phyloP scores from a whole-genome alignment of 2,329 filamentous ascomycete species.

The Cladophialophora carrionii region DNA sequence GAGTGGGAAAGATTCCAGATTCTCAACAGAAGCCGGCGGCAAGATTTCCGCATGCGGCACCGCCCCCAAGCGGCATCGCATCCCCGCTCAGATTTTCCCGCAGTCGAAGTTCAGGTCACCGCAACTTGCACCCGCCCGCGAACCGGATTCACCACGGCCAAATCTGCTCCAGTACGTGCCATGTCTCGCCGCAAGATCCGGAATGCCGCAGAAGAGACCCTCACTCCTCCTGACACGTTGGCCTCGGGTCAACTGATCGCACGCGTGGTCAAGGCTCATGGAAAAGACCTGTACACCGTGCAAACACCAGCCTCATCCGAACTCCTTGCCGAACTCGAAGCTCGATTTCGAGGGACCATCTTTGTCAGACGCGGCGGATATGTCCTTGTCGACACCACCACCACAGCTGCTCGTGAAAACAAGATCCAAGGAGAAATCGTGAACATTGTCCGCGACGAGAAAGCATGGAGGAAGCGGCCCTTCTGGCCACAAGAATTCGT shows the following conservation, averaged over 20 bases:
- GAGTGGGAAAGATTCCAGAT: not conserved
- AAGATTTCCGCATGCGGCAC: not conserved
- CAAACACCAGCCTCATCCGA: slow-evolving; percentile 68
- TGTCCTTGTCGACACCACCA: slow-evolving; percentile 73
- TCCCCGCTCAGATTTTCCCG: not conserved
- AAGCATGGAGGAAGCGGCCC: slow-evolving; percentile 81
- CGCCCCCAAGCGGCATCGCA: not conserved
- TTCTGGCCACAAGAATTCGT: slow-evolving; percentile 89
- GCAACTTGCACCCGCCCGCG: slow-evolving; percentile 2
- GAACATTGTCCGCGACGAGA: slow-evolving; percentile 90
- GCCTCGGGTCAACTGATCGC: slow-evolving; percentile 66
- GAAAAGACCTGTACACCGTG: slow-evolving; percentile 86
- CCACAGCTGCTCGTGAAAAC: slow-evolving; percentile 68
- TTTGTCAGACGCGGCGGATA: slow-evolving; percentile 91
- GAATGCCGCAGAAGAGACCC: slow-evolving; percentile 74
- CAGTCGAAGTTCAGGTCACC: not conserved
- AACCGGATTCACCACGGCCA: not conserved
- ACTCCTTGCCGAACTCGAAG: slow-evolving; percentile 77
- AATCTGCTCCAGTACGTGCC: slow-evolving; percentile 18
- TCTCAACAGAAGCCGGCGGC: not conserved
- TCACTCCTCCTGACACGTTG: slow-evolving; percentile 61
- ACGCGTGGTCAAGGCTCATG: slow-evolving; percentile 77
- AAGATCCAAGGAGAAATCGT: slow-evolving; percentile 87
- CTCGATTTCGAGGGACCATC: slow-evolving; percentile 85
- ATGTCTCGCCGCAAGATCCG: slow-evolving; percentile 73